Conservation (phyloP, 2,329 filamentous ascomycete species). For the Blastomyces gilchristii region DNA sequence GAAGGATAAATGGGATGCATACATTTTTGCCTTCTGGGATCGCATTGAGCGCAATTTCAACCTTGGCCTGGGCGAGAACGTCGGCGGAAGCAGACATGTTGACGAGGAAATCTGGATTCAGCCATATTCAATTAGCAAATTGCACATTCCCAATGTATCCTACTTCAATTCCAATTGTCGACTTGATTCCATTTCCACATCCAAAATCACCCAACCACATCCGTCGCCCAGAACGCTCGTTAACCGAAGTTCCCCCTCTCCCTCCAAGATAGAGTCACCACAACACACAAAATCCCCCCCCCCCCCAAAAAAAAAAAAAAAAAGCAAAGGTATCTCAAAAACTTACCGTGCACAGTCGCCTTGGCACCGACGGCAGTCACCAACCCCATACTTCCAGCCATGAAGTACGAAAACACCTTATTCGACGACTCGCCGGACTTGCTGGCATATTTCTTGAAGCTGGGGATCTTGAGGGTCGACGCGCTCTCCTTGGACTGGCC, state of each 20-base stretch:
- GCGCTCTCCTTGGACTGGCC: slow-evolving; percentile 36
- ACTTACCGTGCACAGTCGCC: slow-evolving; percentile 92
- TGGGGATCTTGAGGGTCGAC: slow-evolving; percentile 63
- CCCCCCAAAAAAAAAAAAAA: slow-evolving; percentile 2
- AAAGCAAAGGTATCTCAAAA: slow-evolving; percentile 2
- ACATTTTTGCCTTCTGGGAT: slow-evolving; percentile 99
- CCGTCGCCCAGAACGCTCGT: background rate
- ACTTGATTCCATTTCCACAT: slow-evolving; percentile 1
- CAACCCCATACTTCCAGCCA: slow-evolving; percentile 92
- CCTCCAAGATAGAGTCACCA: background rate
- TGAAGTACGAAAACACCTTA: slow-evolving; percentile 93
- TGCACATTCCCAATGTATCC: slow-evolving; percentile 15
- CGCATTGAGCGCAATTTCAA: slow-evolving; percentile 82
- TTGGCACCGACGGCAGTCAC: slow-evolving; percentile 89
- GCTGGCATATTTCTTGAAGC: slow-evolving; percentile 80
- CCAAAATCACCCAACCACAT: slow-evolving; percentile 3
- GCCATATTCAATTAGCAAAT: slow-evolving; percentile 19
- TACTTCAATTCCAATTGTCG: background rate
- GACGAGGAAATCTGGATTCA: slow-evolving; percentile 78
- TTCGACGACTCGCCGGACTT: slow-evolving; percentile 59
- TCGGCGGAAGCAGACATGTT: slow-evolving; percentile 99
- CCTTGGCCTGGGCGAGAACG: slow-evolving; percentile 97
- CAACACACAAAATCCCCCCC: background rate
- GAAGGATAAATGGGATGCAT: slow-evolving; percentile 17
- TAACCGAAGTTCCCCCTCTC: slow-evolving; percentile 1